Evolutionary conservation across 768 basidiomycete species (phyloP), one percentile per base, ranked within the genome.

Genomic region (Dictyophora rubrovolvata): DNA sequence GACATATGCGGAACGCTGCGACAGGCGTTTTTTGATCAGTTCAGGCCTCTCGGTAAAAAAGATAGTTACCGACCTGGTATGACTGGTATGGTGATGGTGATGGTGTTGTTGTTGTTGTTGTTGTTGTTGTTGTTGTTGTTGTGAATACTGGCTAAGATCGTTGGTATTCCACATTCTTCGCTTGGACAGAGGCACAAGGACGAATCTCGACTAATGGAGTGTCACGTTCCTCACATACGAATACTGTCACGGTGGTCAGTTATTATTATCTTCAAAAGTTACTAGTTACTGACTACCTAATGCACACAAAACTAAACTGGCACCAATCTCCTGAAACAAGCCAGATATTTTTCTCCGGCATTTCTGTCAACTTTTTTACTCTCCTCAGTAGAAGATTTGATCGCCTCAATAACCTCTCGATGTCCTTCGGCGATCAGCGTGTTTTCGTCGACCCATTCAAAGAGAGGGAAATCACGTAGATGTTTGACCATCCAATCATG

Each of bases 291-390:
- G n/a, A n/a, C n/a, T n/a, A n/a, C n/a, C n/a, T n/a, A n/a, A n/a
- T 28, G 7, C 28, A 28, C 28, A 28, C 28, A 28, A 28, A 28
- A 36, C 48, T 20, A 61, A 21, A 6, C 49, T 51, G 21, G 33
- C 55, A 70, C 68, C 54, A 86, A 78, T 64, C 93, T 78, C 67
- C 81, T 78, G 72, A 93, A 98, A 69, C 93, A 95, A 5, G 89
- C 91, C 34, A 95, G 78, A 86, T 87, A 94, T 71, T 97, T 98
- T 50, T 88, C 79, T 22, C 93, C 93, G 18, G 78, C 76, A 68
- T 96, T 97, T 68, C 95, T 76, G 69, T 90, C 89, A 0, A 98
- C 96, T 70, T 99, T 99, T 71, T 85, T 91, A 5, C 96, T 95
- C 72, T 99, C 96, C 71, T 99, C 96, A 3, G 96, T 99, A 66